Conservation (phyloP, 108 stramenopile species). For the Conticribra guillardii region DNA sequence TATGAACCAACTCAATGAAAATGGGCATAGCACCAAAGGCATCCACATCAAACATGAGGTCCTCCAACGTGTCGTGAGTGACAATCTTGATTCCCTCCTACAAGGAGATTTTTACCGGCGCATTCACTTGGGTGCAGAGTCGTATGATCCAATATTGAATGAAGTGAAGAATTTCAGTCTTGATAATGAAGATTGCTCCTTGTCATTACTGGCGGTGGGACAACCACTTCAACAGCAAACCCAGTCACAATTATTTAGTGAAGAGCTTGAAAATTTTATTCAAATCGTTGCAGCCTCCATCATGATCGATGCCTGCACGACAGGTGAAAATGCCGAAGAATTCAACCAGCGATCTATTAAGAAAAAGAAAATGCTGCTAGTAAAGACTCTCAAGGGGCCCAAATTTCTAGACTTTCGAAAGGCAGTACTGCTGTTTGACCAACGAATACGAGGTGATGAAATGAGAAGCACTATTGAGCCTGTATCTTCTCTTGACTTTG, state of each 20-base stretch:
- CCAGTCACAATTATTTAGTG: conserved; percentile 14
- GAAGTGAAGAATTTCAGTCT: conserved; percentile 20
- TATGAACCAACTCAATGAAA: too few relatives aligned
- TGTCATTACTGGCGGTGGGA: too few relatives aligned
- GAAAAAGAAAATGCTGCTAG: conserved; percentile 42
- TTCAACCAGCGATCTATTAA: conserved; percentile 44
- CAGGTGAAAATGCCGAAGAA: conserved; percentile 46
- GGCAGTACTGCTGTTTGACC: conserved; percentile 30
- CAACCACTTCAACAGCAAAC: neutral
- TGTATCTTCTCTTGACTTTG: conserved; percentile 20
- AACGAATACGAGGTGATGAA: conserved; percentile 13
- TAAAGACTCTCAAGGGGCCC: conserved; percentile 26
- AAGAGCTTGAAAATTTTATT: conserved; percentile 39
- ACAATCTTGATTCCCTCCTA: conserved; percentile 32
- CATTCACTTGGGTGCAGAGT: conserved; percentile 41
- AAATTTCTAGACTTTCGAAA: conserved; percentile 24
- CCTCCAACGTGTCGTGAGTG: conserved; percentile 35
- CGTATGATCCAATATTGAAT: conserved; percentile 31
- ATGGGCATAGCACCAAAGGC: too few relatives aligned
- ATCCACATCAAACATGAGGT: conserved; percentile 37
- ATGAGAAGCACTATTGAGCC: conserved; percentile 20
- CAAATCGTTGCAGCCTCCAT: conserved; percentile 48
- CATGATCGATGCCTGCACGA: conserved; percentile 49
- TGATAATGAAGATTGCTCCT: too few relatives aligned
- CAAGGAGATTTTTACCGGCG: conserved; percentile 46